A percentile compares a stretch with the other conserved stretches of the same genome.
Conservation (phyloP, 129 eudicot genomes). For the Arctium lappa region DNA sequence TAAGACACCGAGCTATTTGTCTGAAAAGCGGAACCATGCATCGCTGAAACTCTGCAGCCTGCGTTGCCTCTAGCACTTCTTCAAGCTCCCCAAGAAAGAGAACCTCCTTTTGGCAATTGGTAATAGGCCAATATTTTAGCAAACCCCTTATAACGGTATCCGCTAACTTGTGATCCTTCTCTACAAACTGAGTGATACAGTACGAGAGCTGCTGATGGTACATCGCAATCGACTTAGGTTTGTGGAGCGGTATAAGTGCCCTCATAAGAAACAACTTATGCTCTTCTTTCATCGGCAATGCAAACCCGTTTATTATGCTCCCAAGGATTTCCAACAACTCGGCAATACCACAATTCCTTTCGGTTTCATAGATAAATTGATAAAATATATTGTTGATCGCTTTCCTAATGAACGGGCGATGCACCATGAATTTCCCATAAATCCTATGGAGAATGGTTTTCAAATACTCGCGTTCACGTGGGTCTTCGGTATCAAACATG, state of each 20-base stretch:
- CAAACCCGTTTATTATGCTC: constrained; percentile 88
- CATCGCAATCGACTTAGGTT: constrained; percentile 61
- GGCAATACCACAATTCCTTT: constrained; percentile 72
- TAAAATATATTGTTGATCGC: constrained; percentile 78
- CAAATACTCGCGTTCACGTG: constrained; percentile 76
- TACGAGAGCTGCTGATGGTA: constrained; percentile 88
- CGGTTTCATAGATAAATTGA: constrained; percentile 76
- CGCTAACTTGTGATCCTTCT: constrained; percentile 70
- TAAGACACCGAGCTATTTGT: constrained; percentile 73
- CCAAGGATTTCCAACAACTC: constrained; percentile 88
- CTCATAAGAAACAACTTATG: constrained; percentile 84
- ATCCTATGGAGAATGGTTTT: constrained; percentile 83
- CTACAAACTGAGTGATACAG: constrained; percentile 82
- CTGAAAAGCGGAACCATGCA: constrained; percentile 80
- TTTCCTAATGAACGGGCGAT: constrained; percentile 84
- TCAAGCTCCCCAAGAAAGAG: constrained; percentile 85
- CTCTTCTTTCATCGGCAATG: constrained; percentile 92
- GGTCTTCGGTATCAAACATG: constrained; percentile 89
- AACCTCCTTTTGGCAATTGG: constrained; percentile 84
- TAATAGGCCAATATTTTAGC: constrained; percentile 83
- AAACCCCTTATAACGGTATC: constrained; percentile 76
- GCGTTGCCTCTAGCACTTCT: constrained; percentile 82
- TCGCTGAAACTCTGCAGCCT: constrained; percentile 68
- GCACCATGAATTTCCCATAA: constrained; percentile 93
- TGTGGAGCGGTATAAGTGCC: constrained; percentile 82